Conservation (phyloP, 2,329 filamentous ascomycete species). For the Hysterium pulicare region DNA sequence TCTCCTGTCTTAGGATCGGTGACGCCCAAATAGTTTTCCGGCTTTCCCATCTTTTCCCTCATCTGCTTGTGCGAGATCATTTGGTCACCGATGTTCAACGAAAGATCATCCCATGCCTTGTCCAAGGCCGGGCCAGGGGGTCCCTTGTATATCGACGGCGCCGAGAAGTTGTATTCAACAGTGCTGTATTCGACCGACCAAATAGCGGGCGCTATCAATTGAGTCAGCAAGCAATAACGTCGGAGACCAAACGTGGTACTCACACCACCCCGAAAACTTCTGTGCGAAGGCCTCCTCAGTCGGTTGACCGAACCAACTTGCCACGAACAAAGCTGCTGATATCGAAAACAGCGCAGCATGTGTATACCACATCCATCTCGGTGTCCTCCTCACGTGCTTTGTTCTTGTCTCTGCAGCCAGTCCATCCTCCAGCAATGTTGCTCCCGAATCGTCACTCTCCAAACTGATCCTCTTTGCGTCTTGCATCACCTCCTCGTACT, state of each 20-base stretch:
- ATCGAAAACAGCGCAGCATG: slow-evolving; percentile 4
- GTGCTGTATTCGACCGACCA: not conserved
- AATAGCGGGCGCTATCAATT: slow-evolving; percentile 1
- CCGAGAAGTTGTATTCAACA: not conserved
- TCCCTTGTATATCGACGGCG: not conserved
- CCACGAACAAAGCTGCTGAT: slow-evolving; percentile 3
- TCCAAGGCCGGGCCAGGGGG: not conserved
- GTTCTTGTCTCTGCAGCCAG: not conserved
- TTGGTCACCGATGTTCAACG: slow-evolving; percentile 54
- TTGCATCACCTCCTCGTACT: not conserved
- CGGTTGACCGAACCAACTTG: slow-evolving; percentile 4
- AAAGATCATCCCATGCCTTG: slow-evolving; percentile 1
- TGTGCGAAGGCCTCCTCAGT: not conserved
- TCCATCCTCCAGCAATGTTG: slow-evolving; percentile 3
- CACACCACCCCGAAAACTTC: slow-evolving; percentile 3
- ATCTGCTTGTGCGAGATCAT: slow-evolving; percentile 57
- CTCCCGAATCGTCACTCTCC: slow-evolving; percentile 1
- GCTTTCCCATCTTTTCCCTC: slow-evolving; percentile 51
- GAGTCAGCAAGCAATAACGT: not conserved
- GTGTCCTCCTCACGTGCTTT: not conserved
- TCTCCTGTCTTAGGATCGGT: slow-evolving; percentile 55
- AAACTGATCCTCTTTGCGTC: slow-evolving; percentile 3
- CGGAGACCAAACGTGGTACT: not conserved
- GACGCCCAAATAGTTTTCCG: slow-evolving; percentile 52
- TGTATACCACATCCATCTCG: slow-evolving; percentile 4